These are phyloP conservation scores for Blastomyces parvus DNA, from an alignment of 2,329 filamentous ascomycete genomes.

Conservation along the genomic window DNA sequence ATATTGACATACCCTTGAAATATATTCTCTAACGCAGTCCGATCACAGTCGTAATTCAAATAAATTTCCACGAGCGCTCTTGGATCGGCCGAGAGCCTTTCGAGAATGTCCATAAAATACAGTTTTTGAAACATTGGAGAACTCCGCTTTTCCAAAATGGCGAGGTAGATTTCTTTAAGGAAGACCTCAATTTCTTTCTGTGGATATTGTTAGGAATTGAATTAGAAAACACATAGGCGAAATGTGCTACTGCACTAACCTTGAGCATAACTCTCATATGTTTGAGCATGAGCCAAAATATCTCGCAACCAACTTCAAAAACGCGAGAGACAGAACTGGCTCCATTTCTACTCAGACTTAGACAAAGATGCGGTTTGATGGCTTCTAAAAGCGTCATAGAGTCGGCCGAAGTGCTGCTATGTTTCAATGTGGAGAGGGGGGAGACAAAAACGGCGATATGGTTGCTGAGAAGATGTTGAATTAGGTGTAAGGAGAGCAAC, in stretches of 20 bases:
- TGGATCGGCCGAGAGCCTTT: slow-evolving; percentile 74
- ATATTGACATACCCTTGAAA: slow-evolving; percentile 55
- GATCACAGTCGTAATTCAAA: slow-evolving; percentile 95
- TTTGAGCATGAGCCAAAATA: slow-evolving; percentile 96
- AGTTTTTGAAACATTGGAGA: slow-evolving; percentile 86
- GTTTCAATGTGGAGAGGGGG: slow-evolving; percentile 82
- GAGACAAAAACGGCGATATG: slow-evolving; percentile 86
- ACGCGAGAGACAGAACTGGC: slow-evolving; percentile 85
- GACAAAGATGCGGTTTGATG: slow-evolving; percentile 90
- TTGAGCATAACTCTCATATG: slow-evolving; percentile 90
- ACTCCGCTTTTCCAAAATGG: slow-evolving; percentile 77
- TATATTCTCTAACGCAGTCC: slow-evolving; percentile 86
- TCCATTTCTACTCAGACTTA: slow-evolving; percentile 89
- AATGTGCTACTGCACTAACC: slow-evolving; percentile 40
- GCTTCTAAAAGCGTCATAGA: slow-evolving; percentile 87
- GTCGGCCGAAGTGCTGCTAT: slow-evolving; percentile 72
- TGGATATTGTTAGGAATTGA: slow-evolving; percentile 15
- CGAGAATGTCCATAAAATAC: slow-evolving; percentile 78
- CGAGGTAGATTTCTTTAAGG: slow-evolving; percentile 91
- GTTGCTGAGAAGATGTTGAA: slow-evolving; percentile 91
- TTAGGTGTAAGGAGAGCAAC: slow-evolving; percentile 85
- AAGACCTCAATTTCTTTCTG: slow-evolving; percentile 97
- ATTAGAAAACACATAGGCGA: background rate
- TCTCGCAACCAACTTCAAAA: slow-evolving; percentile 92
- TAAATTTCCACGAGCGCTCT: slow-evolving; percentile 88